phyloP scores from a whole-genome alignment of 2,329 filamentous ascomycete species.

The Neoarthrinium moseri region DNA sequence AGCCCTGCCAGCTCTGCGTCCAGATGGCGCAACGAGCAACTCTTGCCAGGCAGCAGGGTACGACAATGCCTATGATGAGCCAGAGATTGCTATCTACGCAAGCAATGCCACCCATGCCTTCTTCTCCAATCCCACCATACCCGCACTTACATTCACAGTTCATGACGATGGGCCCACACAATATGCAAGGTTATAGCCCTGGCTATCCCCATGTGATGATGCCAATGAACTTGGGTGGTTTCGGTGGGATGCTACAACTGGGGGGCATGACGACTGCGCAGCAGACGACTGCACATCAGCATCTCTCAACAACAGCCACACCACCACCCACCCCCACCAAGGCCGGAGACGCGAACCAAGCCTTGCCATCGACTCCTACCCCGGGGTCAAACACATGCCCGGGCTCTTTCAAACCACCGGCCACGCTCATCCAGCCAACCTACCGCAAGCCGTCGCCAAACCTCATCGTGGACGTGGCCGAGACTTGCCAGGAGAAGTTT shows the following conservation, averaged over 20 bases:
- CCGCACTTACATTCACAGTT: slow-evolving; percentile 25
- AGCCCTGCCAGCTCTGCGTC: slow-evolving; percentile 27
- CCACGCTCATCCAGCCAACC: slow-evolving; percentile 24
- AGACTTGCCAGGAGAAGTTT: slow-evolving; percentile 44
- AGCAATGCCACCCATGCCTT: slow-evolving; percentile 2
- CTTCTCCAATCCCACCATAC: slow-evolving; percentile 18
- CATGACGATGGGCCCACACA: slow-evolving; percentile 20
- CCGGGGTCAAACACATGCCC: not conserved
- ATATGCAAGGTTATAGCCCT: slow-evolving; percentile 18
- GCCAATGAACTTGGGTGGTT: slow-evolving; percentile 19
- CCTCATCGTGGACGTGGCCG: slow-evolving; percentile 47
- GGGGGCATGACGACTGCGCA: not conserved
- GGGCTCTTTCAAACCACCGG: slow-evolving; percentile 20
- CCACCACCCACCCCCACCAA: not conserved
- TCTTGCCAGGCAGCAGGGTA: slow-evolving; percentile 21
- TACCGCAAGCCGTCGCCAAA: slow-evolving; percentile 34
- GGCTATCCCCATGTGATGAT: slow-evolving; percentile 25
- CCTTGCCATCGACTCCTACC: not conserved
- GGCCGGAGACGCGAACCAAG: not conserved
- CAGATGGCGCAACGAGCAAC: slow-evolving; percentile 27
- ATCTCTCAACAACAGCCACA: not conserved
- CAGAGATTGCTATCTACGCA: slow-evolving; percentile 5
- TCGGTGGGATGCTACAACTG: slow-evolving; percentile 15
- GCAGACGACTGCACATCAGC: not conserved
- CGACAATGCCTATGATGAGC: slow-evolving; percentile 24